Evolutionary conservation across 2,329 filamentous ascomycete genomes (phyloP).

Genomic region (Trichoderma atroviride): DNA sequence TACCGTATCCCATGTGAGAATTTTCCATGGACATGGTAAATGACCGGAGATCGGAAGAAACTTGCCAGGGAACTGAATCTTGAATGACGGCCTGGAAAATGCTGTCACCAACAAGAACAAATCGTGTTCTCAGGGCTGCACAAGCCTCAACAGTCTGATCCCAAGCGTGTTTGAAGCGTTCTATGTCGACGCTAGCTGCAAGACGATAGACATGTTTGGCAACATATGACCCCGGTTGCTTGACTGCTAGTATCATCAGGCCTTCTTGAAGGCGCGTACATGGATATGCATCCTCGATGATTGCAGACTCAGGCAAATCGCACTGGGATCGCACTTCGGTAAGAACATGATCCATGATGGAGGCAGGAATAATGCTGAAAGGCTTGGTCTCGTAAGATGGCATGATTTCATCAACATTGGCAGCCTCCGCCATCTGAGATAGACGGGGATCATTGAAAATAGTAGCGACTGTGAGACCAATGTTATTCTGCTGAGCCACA

Average conservation of each 20-base stretch:
- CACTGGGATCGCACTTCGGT: constrained; percentile 11
- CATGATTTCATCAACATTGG: constrained; percentile 9
- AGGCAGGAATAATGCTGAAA: constrained; percentile 13
- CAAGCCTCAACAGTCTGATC: constrained; percentile 28
- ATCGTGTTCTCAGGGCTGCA: constrained; percentile 30
- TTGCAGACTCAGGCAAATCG: neutral
- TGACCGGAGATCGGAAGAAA: neutral
- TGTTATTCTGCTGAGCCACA: constrained; percentile 11
- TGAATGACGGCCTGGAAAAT: constrained; percentile 27
- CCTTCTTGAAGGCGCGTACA: constrained; percentile 45
- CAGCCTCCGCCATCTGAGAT: constrained; percentile 20
- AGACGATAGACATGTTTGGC: constrained; percentile 29
- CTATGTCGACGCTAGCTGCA: constrained; percentile 18
- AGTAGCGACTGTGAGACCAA: constrained; percentile 18
- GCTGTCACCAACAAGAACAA: constrained; percentile 28
- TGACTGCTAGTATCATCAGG: constrained; percentile 36
- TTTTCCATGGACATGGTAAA: constrained; percentile 18
- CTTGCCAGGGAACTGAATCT: constrained; percentile 11
- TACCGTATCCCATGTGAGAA: constrained; percentile 13
- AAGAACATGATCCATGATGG: neutral
- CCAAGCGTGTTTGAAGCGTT: constrained; percentile 29
- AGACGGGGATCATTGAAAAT: constrained; percentile 25
- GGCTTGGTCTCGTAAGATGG: constrained; percentile 22
- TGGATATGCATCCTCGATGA: constrained; percentile 39
- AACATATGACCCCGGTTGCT: constrained; percentile 32